These are phyloP conservation scores for Peronospora tabacina DNA, from an alignment of 352 stramenopile species.

Conservation along the genomic window DNA sequence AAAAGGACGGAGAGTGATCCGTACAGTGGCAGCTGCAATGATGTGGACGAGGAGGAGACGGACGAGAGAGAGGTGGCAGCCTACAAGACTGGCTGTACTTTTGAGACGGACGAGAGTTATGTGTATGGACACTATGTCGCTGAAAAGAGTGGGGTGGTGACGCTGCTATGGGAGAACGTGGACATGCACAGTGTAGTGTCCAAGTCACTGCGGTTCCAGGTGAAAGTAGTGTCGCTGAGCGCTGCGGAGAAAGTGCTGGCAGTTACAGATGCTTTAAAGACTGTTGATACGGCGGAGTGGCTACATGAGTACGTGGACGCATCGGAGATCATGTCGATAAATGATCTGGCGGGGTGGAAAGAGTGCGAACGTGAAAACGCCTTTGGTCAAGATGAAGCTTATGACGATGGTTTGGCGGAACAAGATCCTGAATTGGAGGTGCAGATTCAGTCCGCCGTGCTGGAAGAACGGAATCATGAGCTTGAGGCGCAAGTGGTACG, in stretches of 20 bases:
- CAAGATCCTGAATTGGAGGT: slow-evolving; percentile 6
- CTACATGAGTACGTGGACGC: slow-evolving; percentile 12
- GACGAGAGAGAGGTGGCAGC: slow-evolving; percentile 17
- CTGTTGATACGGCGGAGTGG: slow-evolving; percentile 14
- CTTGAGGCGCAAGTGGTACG: slow-evolving; percentile 39
- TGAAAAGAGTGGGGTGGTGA: slow-evolving; percentile 17
- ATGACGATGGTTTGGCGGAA: slow-evolving; percentile 4
- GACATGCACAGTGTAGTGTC: slow-evolving; percentile 40
- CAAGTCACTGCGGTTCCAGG: slow-evolving; percentile 34
- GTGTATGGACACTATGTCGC: slow-evolving; percentile 30
- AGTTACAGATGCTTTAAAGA: slow-evolving; percentile 8
- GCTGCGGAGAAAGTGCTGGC: slow-evolving; percentile 8
- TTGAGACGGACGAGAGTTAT: slow-evolving; percentile 6
- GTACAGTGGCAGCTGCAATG: slow-evolving; percentile 17
- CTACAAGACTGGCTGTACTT: slow-evolving; percentile 29
- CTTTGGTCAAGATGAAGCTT: slow-evolving; percentile 3
- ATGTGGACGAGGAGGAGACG: neutral
- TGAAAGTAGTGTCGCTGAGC: slow-evolving; percentile 14
- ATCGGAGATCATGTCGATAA: slow-evolving; percentile 17
- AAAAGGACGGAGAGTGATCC: slow-evolving; percentile 10
- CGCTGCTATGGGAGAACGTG: slow-evolving; percentile 39
- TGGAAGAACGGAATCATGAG: slow-evolving; percentile 24
- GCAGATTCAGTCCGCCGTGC: slow-evolving; percentile 9
- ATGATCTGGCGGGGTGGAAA: slow-evolving; percentile 19
- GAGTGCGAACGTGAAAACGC: slow-evolving; percentile 11